phyloP scores from a whole-genome alignment of 148 eudicot genomes.

The Heliamphora exappendiculata region DNA sequence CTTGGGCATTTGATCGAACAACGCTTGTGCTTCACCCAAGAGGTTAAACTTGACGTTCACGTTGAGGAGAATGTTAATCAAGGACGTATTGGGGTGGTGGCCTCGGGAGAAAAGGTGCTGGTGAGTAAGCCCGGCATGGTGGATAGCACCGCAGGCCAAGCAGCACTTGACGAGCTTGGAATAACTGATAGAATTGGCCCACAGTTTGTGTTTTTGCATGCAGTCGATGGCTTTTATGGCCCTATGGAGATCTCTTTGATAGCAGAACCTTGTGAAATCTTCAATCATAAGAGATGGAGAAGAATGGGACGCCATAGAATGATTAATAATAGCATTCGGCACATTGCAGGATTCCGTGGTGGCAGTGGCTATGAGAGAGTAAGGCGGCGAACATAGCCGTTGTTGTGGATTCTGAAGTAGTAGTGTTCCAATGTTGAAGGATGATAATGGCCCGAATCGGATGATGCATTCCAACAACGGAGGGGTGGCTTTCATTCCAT shows the following conservation, averaged over 20 bases:
- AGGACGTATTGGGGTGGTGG: constrained; percentile 5
- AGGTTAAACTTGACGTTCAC: not conserved
- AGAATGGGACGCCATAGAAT: not conserved
- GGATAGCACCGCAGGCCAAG: not conserved
- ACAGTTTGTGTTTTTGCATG: not conserved
- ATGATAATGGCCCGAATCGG: too few relatives aligned
- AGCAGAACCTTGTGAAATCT: constrained; percentile 7
- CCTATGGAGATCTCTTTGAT: constrained; percentile 9
- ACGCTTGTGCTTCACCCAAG: not conserved
- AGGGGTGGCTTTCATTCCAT: too few relatives aligned
- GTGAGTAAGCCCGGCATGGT: constrained; percentile 8
- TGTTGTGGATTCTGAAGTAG: not conserved
- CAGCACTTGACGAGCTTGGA: constrained; percentile 14
- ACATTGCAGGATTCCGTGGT: not conserved
- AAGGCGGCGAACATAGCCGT: not conserved
- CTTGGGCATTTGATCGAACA: constrained; percentile 11
- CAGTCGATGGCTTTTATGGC: constrained; percentile 9
- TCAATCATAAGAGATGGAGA: not conserved
- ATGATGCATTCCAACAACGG: too few relatives aligned
- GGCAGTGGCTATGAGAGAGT: not conserved
- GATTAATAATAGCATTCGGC: not conserved
- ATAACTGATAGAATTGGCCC: constrained; percentile 7
- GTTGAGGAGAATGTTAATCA: constrained; percentile 4
- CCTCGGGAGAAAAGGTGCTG: constrained; percentile 2
- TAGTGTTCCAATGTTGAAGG: too few relatives aligned